Evolutionary conservation across 441 rosid genomes (phyloP), one percentile per base, ranked within the genome.

Genomic region (Viola pubescens): DNA sequence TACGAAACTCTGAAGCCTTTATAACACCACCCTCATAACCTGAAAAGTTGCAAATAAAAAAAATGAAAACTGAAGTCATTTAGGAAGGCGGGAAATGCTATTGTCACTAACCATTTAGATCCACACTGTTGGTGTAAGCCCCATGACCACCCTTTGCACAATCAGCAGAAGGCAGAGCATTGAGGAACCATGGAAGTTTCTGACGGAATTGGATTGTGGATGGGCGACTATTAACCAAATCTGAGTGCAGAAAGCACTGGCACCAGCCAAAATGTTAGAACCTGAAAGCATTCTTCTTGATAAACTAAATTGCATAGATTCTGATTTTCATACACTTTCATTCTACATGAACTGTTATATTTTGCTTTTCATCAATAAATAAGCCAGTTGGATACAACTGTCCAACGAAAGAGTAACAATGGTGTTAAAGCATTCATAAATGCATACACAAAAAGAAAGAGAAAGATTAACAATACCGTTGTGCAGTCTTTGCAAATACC

Each of bases 141-240:
- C 98, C 97, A 73, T 82, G 94, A 47, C 98, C 98, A 43, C 96
- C 98, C 79, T 91, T 91, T 11, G 98, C 89, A 78, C 98, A 91
- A 72, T 87, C 95, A 53, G 88, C 85, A 37, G 98, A 91, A 42
- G 98, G 98, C 75, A 91, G 77, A 56, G 97, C 88, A 50, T 69
- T 70, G 42, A 91, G 96, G 79, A 89, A 91, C 98, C 98, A 91
- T 58, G 98, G 98, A 63, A 91, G 89, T 73, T 87, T 91, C 78
- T 85, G 89, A 75, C 62, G 80, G 41, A 91, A 91, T 68, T 89
- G 97, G 57, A 68, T 50, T 1, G 95, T 87, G 56, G 91, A 83
- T 41, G 96, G 98, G 4, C 96, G 91, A 54, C 72, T 84, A 53
- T 81, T 85, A 52, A 66, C 68, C 70, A 91, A 81, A 71, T 91